Percentiles rank a stretch among this genome's conserved stretches.
phyloP scores from a whole-genome alignment of 345 rosid genomes.

The Bruguiera sexangula region DNA sequence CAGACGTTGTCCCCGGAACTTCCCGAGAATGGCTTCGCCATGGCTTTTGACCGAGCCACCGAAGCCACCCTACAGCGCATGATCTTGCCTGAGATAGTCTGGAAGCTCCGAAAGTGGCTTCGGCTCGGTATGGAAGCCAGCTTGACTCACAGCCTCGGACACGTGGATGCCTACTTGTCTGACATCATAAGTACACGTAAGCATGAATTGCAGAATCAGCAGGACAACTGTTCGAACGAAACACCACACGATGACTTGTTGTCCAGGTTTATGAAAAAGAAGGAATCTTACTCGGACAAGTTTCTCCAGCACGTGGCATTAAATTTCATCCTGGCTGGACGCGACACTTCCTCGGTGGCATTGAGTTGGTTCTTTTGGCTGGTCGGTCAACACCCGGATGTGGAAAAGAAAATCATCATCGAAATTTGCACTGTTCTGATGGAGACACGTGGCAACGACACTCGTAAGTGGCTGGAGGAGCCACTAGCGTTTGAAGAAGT shows the following conservation, averaged over 20 bases:
- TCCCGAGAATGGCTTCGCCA: conserved; percentile 37
- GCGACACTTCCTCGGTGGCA: conserved; percentile 48
- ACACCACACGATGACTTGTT: conserved; percentile 37
- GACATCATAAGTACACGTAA: conserved; percentile 38
- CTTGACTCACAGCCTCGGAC: conserved; percentile 31
- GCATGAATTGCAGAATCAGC: conserved; percentile 32
- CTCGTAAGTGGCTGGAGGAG: conserved; percentile 41
- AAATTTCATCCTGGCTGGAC: conserved; percentile 49
- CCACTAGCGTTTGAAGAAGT: conserved; percentile 44
- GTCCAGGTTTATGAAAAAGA: conserved; percentile 43
- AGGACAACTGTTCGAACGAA: background rate
- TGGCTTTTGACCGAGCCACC: conserved; percentile 44
- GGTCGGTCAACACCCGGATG: conserved; percentile 25
- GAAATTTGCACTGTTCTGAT: conserved; percentile 35
- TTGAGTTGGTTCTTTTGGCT: conserved; percentile 50
- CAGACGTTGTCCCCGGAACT: conserved; percentile 35
- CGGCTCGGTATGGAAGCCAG: conserved; percentile 41
- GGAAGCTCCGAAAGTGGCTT: conserved; percentile 39
- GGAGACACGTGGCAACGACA: conserved; percentile 40
- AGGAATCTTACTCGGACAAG: conserved; percentile 41
- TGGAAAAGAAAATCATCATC: conserved; percentile 36
- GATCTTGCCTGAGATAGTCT: conserved; percentile 34
- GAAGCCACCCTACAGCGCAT: conserved; percentile 45
- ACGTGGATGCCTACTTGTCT: conserved; percentile 34
- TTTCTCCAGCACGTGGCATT: conserved; percentile 46